A percentile compares a stretch with the other conserved stretches of the same genome.
Evolutionary conservation across 768 basidiomycete genomes (phyloP).

Genomic region (Lyophyllum semitale): DNA sequence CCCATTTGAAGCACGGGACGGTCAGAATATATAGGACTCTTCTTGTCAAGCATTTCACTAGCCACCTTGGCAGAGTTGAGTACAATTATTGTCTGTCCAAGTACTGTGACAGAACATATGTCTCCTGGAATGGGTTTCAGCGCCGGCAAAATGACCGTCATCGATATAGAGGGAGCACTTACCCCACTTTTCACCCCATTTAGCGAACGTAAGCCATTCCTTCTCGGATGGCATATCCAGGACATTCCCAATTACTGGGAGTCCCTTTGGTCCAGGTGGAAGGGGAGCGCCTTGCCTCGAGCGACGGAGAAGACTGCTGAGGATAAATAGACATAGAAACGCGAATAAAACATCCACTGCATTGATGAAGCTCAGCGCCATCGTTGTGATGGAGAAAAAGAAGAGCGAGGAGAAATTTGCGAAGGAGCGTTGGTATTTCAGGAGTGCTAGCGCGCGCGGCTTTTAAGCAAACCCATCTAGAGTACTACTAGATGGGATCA

Average conservation of each 20-base stretch:
- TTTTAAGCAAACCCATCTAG: slow-evolving; percentile 39
- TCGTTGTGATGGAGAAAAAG: slow-evolving; percentile 21
- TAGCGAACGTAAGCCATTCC: slow-evolving; percentile 54
- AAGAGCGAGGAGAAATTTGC: slow-evolving; percentile 15
- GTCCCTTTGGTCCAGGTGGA: slow-evolving; percentile 53
- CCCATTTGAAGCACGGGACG: slow-evolving; percentile 59
- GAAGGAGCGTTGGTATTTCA: slow-evolving; percentile 25
- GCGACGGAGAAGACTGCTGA: slow-evolving; percentile 29
- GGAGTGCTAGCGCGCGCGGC: slow-evolving; percentile 19
- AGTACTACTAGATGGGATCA: slow-evolving; percentile 34
- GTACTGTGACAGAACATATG: slow-evolving; percentile 58
- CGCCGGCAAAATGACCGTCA: not conserved
- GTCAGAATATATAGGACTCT: slow-evolving; percentile 67
- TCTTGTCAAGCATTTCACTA: slow-evolving; percentile 65
- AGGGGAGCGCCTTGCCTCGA: slow-evolving; percentile 28
- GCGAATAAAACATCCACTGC: slow-evolving; percentile 34
- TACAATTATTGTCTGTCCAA: slow-evolving; percentile 61
- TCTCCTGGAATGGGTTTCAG: slow-evolving; percentile 40
- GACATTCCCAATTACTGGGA: slow-evolving; percentile 57
- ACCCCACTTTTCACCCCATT: slow-evolving; percentile 58
- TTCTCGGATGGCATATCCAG: slow-evolving; percentile 51
- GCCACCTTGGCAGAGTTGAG: slow-evolving; percentile 54
- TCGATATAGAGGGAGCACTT: slow-evolving; percentile 8
- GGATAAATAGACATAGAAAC: slow-evolving; percentile 34
- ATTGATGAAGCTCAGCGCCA: slow-evolving; percentile 27